A percentile compares a stretch with the other conserved stretches of the same genome.
Evolutionary conservation across 257 asterid species (phyloP).

Genomic region (Plectranthus barbatus): DNA sequence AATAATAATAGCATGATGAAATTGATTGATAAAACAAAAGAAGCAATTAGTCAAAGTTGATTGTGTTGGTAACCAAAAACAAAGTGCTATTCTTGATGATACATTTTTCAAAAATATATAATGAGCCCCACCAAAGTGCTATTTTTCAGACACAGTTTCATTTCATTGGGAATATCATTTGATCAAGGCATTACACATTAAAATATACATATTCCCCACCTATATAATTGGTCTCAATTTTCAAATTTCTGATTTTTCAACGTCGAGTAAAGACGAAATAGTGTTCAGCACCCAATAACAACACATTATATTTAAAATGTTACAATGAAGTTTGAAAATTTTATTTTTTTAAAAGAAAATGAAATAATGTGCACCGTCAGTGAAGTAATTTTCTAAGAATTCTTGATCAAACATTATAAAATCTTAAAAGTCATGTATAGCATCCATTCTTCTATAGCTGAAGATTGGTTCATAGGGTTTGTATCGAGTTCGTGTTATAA

Average conservation of each 20-base stretch:
- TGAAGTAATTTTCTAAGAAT: too few species aligned
- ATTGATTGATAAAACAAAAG: too few species aligned
- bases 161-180: constrained; percentile 16
- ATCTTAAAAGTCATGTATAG: too few species aligned
- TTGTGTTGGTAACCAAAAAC: constrained; percentile 12
- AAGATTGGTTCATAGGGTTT: too few species aligned
- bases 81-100: constrained; percentile 4
- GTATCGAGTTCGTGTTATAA: too few species aligned
- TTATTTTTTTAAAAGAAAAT: too few species aligned
- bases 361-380: too few species aligned
- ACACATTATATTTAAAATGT: neutral
- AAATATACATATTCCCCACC: neutral
- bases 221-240: constrained; percentile 7
- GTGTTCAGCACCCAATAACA: constrained; percentile 34
- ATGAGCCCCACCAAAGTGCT: neutral
- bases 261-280: constrained; percentile 39
- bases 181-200: neutral
- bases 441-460: too few species aligned
- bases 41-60: constrained; percentile 27
- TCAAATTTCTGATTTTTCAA: constrained; percentile 18
- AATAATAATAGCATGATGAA: too few species aligned
- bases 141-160: neutral
- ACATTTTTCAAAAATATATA: too few species aligned
- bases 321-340: neutral
- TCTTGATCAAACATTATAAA: too few species aligned